Conservation (phyloP, 1,139 yeast genomes). For the Candida sp. region DNA sequence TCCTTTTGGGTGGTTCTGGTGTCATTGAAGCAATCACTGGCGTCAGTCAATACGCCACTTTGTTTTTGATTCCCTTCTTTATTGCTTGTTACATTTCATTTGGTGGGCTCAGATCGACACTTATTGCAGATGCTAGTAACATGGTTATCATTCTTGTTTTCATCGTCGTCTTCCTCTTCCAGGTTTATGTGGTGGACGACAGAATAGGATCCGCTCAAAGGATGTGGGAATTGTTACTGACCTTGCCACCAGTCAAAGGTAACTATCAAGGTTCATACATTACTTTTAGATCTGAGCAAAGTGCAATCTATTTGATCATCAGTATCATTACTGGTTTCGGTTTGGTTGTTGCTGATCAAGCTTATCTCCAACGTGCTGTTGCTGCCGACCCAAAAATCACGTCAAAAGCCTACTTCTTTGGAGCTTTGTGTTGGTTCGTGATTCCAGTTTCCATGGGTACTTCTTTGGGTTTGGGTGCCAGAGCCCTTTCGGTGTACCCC, state of each 20-base stretch:
- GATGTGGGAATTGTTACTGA: constrained; percentile 47
- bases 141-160: constrained; percentile 43
- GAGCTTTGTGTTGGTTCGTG: constrained; percentile 46
- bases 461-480: constrained; percentile 43
- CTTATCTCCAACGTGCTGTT: constrained; percentile 32
- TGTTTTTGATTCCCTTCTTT: constrained; percentile 37
- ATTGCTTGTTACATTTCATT: constrained; percentile 43
- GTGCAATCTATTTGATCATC: constrained; percentile 38
- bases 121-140: constrained; percentile 51
- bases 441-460: constrained; percentile 48
- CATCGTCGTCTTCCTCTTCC: constrained; percentile 44
- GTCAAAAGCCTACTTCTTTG: constrained; percentile 44
- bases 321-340: constrained; percentile 54
- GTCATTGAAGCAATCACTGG: constrained; percentile 41
- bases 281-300: constrained; percentile 48
- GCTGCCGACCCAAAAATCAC: constrained; percentile 43
- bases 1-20: constrained; percentile 42
- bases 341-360: constrained; percentile 73
- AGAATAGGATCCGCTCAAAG: constrained; percentile 49
- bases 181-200: constrained; percentile 41
- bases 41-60: constrained; percentile 37
- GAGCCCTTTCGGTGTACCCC: constrained; percentile 27
- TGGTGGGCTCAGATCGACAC: constrained; percentile 52
- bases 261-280: constrained; percentile 51
- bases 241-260: constrained; percentile 41